phyloP scores from a whole-genome alignment of 768 basidiomycete species.

The Leucocoprinus sp. region DNA sequence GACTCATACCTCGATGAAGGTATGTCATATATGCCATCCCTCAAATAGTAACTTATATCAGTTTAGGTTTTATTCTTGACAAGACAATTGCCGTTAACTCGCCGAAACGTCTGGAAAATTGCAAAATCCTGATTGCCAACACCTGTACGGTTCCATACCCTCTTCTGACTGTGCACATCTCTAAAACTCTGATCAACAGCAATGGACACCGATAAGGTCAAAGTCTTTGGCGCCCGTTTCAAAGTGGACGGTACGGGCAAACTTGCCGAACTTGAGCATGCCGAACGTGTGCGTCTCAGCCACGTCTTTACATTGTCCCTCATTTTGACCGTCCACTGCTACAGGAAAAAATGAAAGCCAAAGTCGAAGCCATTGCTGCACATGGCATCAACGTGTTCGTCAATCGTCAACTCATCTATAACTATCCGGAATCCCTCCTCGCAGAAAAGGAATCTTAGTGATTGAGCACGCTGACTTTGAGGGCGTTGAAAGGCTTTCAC shows the following conservation, averaged over 20 bases:
- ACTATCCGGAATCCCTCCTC: conserved; percentile 96
- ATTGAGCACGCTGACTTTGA: conserved; percentile 99
- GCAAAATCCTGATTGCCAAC: conserved; percentile 93
- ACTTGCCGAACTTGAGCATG: conserved; percentile 95
- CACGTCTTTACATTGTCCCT: neutral
- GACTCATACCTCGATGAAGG: conserved; percentile 98
- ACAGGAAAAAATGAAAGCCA: conserved; percentile 99
- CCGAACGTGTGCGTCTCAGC: conserved; percentile 59
- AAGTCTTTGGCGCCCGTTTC: conserved; percentile 94
- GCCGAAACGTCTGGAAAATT: conserved; percentile 91
- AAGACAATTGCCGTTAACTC: conserved; percentile 93
- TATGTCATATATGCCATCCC: conserved; percentile 19
- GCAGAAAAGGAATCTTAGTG: conserved; percentile 89
- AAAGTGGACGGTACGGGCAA: conserved; percentile 96
- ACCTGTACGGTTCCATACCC: conserved; percentile 72
- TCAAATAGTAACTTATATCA: neutral
- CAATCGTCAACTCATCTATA: conserved; percentile 98
- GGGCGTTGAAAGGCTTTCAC: conserved; percentile 90
- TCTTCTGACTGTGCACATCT: neutral
- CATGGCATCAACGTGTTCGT: conserved; percentile 98
- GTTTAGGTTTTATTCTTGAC: conserved; percentile 89
- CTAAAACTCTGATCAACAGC: conserved; percentile 35
- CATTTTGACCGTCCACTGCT: neutral
- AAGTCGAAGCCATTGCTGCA: conserved; percentile 88
- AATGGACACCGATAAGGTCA: conserved; percentile 99